phyloP scores from a whole-genome alignment of 768 basidiomycete species.

The Mycena epipterygia region DNA sequence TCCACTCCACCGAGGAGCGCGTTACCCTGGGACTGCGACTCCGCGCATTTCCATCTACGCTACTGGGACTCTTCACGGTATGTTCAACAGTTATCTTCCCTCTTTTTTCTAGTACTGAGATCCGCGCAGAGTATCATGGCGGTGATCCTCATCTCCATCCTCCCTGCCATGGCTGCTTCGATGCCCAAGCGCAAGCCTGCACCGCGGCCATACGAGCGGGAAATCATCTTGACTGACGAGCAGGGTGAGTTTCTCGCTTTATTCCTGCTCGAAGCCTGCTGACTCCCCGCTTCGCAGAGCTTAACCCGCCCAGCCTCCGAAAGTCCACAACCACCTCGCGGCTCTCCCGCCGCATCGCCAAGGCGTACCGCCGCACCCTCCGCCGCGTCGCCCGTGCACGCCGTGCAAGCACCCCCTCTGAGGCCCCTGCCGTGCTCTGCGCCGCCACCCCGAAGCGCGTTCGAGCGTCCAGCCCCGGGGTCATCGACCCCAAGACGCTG shows the following conservation, averaged over 20 bases:
- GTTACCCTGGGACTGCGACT: neutral
- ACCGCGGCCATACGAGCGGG: neutral
- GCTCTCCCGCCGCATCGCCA: neutral
- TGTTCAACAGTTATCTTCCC: neutral
- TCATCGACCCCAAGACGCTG: slow-evolving; percentile 16
- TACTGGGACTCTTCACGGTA: neutral
- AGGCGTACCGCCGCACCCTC: slow-evolving; percentile 14
- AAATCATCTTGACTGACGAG: neutral
- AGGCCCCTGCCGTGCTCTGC: slow-evolving; percentile 1
- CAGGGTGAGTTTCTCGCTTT: neutral
- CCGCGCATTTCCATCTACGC: neutral
- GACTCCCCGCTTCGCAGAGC: neutral
- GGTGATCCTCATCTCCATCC: neutral
- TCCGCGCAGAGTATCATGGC: neutral
- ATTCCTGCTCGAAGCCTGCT: neutral
- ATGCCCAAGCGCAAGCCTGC: neutral
- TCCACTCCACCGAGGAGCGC: slow-evolving; percentile 10
- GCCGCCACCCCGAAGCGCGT: neutral
- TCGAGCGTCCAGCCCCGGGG: neutral
- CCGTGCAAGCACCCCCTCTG: neutral
- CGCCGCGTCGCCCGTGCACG: slow-evolving; percentile 13
- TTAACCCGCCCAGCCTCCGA: neutral
- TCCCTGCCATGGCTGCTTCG: neutral
- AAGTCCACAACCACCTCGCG: neutral
- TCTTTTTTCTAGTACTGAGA: neutral